Evolutionary conservation across 768 basidiomycete genomes (phyloP).

Genomic region (Suillus alpinus): DNA sequence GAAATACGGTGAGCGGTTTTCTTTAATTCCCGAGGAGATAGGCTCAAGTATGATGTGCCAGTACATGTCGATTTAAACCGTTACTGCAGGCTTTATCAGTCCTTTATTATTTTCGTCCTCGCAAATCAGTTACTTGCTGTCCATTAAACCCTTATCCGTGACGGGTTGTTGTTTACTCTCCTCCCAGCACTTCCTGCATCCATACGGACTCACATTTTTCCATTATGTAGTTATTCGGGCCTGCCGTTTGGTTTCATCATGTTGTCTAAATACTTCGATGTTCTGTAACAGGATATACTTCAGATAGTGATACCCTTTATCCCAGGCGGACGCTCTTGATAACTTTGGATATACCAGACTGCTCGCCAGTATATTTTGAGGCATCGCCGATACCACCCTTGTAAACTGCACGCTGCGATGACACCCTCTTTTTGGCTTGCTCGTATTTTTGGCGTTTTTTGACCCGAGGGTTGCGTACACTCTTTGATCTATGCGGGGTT

Average conservation of each 20-base stretch:
- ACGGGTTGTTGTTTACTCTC: background rate
- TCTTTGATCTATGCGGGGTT: slow-evolving; percentile 85
- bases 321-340: slow-evolving; percentile 81
- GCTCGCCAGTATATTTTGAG: slow-evolving; percentile 86
- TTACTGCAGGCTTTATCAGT: slow-evolving; percentile 20
- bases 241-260: background rate
- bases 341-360: slow-evolving; percentile 87
- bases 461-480: slow-evolving; percentile 93
- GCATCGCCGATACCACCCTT: slow-evolving; percentile 78
- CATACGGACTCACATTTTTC: slow-evolving; percentile 8
- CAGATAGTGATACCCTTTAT: slow-evolving; percentile 20
- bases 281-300: background rate
- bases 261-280: slow-evolving; percentile 6
- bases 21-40: background rate
- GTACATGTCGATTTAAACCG: slow-evolving; percentile 25
- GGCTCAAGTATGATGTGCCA: background rate
- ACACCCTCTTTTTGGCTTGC: slow-evolving; percentile 89
- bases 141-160: background rate
- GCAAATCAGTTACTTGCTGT: background rate
- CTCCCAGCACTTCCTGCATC: background rate
- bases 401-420: slow-evolving; percentile 89
- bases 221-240: slow-evolving; percentile 1
- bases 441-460: slow-evolving; percentile 95
- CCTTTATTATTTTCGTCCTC: slow-evolving; percentile 14
- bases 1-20: slow-evolving; percentile 16